Evolutionary conservation across 73 alveolate species (phyloP).

Genomic region (Paraurostyla sp.): DNA sequence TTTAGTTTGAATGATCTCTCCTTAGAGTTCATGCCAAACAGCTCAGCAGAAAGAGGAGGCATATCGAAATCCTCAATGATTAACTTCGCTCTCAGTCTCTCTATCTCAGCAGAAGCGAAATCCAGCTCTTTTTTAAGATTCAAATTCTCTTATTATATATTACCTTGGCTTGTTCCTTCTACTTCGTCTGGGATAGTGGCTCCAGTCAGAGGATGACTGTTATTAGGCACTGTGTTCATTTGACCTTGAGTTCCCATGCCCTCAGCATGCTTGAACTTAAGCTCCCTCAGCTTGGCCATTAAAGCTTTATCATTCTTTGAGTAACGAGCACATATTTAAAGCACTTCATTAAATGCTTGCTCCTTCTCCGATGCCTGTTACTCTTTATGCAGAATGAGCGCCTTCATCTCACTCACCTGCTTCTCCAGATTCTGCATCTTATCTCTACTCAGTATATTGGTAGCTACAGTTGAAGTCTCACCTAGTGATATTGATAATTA

Average conservation of each 20-base stretch:
- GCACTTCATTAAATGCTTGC: slow-evolving; percentile 36
- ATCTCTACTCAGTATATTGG: no score
- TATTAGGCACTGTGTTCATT: no score
- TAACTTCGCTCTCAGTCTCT: slow-evolving; percentile 60
- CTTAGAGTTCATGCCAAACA: slow-evolving; percentile 9
- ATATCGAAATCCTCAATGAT: slow-evolving; percentile 40
- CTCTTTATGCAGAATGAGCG: slow-evolving; percentile 27
- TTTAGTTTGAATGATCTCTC: slow-evolving; percentile 14
- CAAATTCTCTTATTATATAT: slow-evolving; percentile 48
- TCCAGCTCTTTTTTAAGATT: slow-evolving; percentile 57
- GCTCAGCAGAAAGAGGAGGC: slow-evolving; percentile 33
- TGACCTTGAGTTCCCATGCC: neutral
- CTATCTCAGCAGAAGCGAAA: slow-evolving; percentile 57
- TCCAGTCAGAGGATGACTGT: no score
- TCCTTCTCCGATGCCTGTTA: slow-evolving; percentile 24
- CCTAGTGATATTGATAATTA: neutral
- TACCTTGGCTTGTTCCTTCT: neutral
- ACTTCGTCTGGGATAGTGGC: neutral
- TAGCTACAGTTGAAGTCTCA: no score
- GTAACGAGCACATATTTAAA: neutral
- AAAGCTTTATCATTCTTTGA: slow-evolving; percentile 8
- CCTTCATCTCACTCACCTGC: slow-evolving; percentile 35
- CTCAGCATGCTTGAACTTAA: slow-evolving; percentile 19
- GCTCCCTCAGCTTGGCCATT: slow-evolving; percentile 17
- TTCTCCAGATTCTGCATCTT: neutral